Evolutionary conservation across 305 asterid species (phyloP), one percentile per base, ranked within the genome.

Genomic region (Fraxinus albicans): DNA sequence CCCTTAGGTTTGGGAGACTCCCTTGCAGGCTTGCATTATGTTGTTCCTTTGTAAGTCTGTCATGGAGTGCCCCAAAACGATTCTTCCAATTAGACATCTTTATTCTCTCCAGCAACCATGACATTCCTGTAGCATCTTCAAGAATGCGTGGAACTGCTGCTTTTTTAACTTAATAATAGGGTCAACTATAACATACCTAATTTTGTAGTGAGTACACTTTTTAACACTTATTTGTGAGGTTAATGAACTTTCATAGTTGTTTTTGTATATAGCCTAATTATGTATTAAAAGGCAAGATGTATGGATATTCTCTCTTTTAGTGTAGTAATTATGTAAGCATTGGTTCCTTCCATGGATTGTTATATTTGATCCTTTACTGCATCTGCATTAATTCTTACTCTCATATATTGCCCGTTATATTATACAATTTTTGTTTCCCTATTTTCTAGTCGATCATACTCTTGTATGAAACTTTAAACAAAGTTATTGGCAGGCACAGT

Each of bases 401-500:
- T 3, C 36, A 67, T 25, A 27, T 1, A 19, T 8, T 60, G 70
- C 29, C 6, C 6, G 29, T 65, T 23, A 25, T 69, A 29, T 29
- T 13, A 27, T 69, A 29, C 8, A 69, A 4, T 69, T 69, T 69
- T 27, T 2, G 21, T 69, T 69, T 29, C 9, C 8, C 75, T 69
- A 3, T 12, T 27, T 10, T 27, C 75, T 29, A 2, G 8, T 19
- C 5, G 8, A 27, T 1, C 3, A 15, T 13, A 12, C 19, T 29
- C 36, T 67, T 10, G 9, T 31, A 1, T 81, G 36, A 47, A 81
- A 79, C 12, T 38, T 79, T 63, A 80, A 72, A 63, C 60, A 34
- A 36, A 47, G 38, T 72, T 78, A 53, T 73, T 58, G 69, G 82
- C 88, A 86, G 91, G 90, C 70, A 76, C 87, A 73, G 90, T 93